Evolutionary conservation across 2,329 filamentous ascomycete species (phyloP).

Genomic region (Phyllosticta paracitricarpa): DNA sequence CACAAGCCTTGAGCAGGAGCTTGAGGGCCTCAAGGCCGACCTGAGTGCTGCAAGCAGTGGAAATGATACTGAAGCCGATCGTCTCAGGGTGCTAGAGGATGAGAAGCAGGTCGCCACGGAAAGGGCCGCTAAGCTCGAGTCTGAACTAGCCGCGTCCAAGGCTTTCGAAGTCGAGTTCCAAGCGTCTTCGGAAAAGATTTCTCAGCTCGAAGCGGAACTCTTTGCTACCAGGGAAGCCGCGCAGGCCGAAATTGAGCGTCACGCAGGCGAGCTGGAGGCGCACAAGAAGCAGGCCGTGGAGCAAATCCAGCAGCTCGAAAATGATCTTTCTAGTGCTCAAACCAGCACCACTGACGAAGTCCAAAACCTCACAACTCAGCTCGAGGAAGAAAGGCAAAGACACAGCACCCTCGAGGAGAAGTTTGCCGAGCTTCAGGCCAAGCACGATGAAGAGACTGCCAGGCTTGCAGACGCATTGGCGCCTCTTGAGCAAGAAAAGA

Average conservation of each 20-base stretch:
- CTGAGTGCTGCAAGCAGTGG: background rate
- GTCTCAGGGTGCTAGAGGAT: constrained; percentile 1
- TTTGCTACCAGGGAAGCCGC: constrained; percentile 1
- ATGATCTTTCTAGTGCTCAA: background rate
- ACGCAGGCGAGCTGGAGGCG: background rate
- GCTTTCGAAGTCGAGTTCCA: background rate
- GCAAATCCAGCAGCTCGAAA: constrained; percentile 2
- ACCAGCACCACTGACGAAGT: background rate
- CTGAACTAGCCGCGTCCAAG: background rate
- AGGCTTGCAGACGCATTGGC: background rate
- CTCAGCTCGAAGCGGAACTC: constrained; percentile 6
- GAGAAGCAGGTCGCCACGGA: constrained; percentile 1
- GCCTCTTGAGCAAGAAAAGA: constrained; percentile 1
- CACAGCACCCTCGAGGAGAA: background rate
- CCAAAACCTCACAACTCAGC: background rate
- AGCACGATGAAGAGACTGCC: background rate
- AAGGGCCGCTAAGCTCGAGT: background rate
- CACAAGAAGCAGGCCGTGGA: constrained; percentile 4
- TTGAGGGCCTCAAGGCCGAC: background rate
- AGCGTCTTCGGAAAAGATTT: constrained; percentile 5
- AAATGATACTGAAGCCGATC: background rate
- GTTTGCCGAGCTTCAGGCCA: constrained; percentile 1
- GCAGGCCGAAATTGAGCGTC: background rate
- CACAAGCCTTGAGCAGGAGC: constrained; percentile 5
- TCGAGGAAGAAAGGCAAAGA: constrained; percentile 2